A percentile compares a stretch with the other conserved stretches of the same genome.
Conservation (phyloP, 805 yeast species). For the Kuraishia cidri region DNA sequence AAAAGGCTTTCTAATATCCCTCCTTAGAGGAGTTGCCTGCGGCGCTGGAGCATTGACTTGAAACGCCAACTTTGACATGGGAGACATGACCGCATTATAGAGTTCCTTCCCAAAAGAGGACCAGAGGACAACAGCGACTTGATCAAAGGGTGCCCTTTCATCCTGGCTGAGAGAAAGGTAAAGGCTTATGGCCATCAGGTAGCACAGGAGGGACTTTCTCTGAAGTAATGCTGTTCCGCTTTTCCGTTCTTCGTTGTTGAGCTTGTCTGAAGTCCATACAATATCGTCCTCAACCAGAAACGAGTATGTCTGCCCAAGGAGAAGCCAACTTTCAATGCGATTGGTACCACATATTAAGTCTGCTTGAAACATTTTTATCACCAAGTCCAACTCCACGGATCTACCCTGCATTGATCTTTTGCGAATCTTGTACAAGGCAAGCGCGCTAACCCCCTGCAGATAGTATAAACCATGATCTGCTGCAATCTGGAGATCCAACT, state of each 20-base stretch:
- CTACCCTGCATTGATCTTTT: conserved; percentile 76
- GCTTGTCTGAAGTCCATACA: conserved; percentile 85
- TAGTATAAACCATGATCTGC: conserved; percentile 54
- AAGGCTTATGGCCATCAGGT: conserved; percentile 58
- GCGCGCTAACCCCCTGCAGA: conserved; percentile 56
- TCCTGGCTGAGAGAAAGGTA: conserved; percentile 13
- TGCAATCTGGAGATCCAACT: conserved; percentile 22
- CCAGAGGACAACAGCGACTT: conserved; percentile 37
- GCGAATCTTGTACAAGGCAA: conserved; percentile 61
- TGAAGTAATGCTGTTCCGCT: conserved; percentile 54
- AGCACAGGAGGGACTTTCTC: conserved; percentile 63
- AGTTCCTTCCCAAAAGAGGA: conserved; percentile 46
- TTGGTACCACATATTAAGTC: conserved; percentile 63
- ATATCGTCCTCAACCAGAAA: conserved; percentile 80
- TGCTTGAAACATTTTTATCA: conserved; percentile 51
- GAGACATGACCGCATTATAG: conserved; percentile 47
- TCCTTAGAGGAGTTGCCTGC: conserved; percentile 22
- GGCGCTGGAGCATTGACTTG: conserved; percentile 27
- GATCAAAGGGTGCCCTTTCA: conserved; percentile 14
- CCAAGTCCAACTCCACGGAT: conserved; percentile 71
- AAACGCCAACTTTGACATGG: conserved; percentile 58
- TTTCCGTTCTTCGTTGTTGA: conserved; percentile 55
- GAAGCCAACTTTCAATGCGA: conserved; percentile 80
- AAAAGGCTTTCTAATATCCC: conserved; percentile 12
- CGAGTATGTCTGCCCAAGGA: conserved; percentile 73